Conservation (phyloP, 257 asterid species). For the Haberlea rhodopensis region DNA sequence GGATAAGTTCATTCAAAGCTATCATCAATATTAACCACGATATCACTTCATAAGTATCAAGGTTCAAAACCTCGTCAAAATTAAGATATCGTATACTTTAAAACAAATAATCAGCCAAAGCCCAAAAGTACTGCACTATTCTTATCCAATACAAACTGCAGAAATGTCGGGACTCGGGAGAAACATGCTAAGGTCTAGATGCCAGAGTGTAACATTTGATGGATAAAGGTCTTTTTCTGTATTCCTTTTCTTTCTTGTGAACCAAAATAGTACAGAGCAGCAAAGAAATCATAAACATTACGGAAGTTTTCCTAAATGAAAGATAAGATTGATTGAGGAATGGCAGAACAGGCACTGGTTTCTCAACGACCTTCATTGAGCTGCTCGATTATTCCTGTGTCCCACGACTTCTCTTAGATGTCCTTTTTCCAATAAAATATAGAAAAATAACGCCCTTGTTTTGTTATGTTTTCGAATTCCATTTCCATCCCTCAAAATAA, state of each 20-base stretch:
- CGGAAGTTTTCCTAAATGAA: not conserved
- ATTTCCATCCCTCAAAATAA: no score
- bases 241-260: not conserved
- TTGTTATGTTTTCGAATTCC: no score
- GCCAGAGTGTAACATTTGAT: no score
- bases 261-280: not conserved
- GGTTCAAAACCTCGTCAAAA: slow-evolving; percentile 1
- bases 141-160: not conserved
- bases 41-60: slow-evolving; percentile 12
- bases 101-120: slow-evolving; percentile 8
- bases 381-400: no score
- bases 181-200: not conserved
- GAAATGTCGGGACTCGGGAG: not conserved
- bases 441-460: no score
- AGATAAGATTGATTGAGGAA: not conserved
- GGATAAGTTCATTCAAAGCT: slow-evolving; percentile 2
- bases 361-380: slow-evolving; percentile 17
- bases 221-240: not conserved
- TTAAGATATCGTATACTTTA: slow-evolving; percentile 6
- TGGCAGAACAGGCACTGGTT: not conserved
- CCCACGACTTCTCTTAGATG: no score
- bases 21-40: slow-evolving; percentile 10
- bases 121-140: not conserved
- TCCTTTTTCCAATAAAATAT: no score
- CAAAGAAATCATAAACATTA: not conserved